Base-by-base conservation (phyloP, 176 grass and related monocot species). In the Dendrocalamus sinicus region DNA sequence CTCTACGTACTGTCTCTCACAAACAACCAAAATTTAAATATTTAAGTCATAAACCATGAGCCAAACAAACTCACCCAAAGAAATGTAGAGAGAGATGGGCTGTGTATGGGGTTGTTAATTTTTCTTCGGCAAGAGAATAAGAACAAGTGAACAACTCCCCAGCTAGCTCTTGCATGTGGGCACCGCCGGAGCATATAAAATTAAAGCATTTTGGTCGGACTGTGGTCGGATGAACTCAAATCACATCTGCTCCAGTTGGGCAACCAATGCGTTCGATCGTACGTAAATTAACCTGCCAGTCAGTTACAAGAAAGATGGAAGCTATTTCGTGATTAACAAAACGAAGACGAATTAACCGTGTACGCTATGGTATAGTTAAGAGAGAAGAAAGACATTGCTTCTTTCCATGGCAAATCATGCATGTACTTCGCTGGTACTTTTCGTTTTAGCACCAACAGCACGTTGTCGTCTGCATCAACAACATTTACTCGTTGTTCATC, bases 111-210 rank as follows among this genome's bases (percentile, higher is more conserved):
- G 48, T 57, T 67, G 83, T 85, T 85, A 40, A 32, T 70, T 23
- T 65, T 57, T n/a, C 67, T 44, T 81, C 17, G 19, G 30, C 73
- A 48, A 60, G 46, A 30, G 68, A 73, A 67, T 37, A 65, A 30
- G 44, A 58, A 57, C 81, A 63, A 17, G 70, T 74, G 62, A 83
- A 83, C 85, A 58, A 52, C 70, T 81, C 58, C 39, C 87, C 24
- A 45, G 54, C 54, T 13, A 12, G 51, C 30, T 51, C 78, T 48
- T 75, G 85, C 89, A 84, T 88, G 89, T 91, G 80, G 61, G 48
- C 30, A 87, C 80, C 75, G 61, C 41, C 41, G 41, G 41, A 43
- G 41, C 41, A 12, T 61, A 83, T 37, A 67, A 83, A 74, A 79
- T 32, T 32, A 32, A 37, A 37, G 80, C 30, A 73, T 62, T 75